A percentile compares a stretch with the other conserved stretches of the same genome.
Evolutionary conservation across 768 basidiomycete species (phyloP).

Genomic region (Jaapia argillacea): DNA sequence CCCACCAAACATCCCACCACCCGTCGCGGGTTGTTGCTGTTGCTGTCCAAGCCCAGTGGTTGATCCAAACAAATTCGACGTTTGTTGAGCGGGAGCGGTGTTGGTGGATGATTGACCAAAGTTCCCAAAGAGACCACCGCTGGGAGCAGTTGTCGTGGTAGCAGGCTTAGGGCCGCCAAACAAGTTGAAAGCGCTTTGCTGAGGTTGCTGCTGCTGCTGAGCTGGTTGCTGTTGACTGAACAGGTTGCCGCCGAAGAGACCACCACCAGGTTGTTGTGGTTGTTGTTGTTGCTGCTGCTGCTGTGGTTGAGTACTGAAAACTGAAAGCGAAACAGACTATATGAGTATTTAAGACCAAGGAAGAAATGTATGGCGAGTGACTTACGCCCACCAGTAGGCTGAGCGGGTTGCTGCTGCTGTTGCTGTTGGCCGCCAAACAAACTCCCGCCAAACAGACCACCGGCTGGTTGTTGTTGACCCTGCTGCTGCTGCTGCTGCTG

Average conservation of each 20-base stretch:
- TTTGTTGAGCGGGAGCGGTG: conserved; percentile 11
- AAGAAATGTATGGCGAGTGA: background rate
- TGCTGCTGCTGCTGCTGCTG: conserved; percentile 28
- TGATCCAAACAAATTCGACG: conserved; percentile 24
- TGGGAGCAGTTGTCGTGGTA: conserved; percentile 6
- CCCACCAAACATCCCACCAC: conserved; percentile 38
- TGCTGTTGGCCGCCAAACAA: conserved; percentile 12
- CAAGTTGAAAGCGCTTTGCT: conserved; percentile 20
- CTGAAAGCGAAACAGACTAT: background rate
- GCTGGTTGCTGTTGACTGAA: conserved; percentile 14
- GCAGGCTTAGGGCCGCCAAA: conserved; percentile 21
- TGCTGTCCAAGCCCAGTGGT: conserved; percentile 35
- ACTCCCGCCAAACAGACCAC: conserved; percentile 20
- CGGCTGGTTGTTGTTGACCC: conserved; percentile 2
- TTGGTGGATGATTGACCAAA: conserved; percentile 27
- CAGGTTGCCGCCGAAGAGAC: conserved; percentile 23
- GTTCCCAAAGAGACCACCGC: conserved; percentile 19
- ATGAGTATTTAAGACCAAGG: background rate
- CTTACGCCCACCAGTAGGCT: conserved; percentile 3
- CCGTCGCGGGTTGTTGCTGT: conserved; percentile 19
- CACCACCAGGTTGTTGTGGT: conserved; percentile 12
- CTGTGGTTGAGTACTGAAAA: background rate
- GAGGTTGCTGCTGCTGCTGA: conserved; percentile 25
- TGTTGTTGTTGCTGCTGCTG: conserved; percentile 1
- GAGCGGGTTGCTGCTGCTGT: conserved; percentile 8